Evolutionary conservation across 164 flowering plant species (phyloP).

Genomic region (Nymphaea thermarum): DNA sequence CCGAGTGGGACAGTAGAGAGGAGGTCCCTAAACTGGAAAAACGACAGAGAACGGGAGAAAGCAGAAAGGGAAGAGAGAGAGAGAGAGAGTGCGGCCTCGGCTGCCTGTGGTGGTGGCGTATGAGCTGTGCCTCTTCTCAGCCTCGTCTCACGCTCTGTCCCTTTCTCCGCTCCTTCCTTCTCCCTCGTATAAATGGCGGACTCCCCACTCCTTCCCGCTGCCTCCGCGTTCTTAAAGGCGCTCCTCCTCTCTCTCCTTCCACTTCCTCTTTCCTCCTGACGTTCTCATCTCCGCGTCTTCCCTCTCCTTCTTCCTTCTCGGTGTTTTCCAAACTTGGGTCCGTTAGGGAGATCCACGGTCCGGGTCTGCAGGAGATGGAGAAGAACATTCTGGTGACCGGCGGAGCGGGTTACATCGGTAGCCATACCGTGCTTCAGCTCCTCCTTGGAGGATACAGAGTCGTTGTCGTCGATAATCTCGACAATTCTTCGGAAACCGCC

Average conservation of each 20-base stretch:
- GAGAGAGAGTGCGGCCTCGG: background rate
- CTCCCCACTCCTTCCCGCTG: background rate
- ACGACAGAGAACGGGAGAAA: too few species aligned
- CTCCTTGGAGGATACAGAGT: constrained; percentile 52
- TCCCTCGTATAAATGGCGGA: background rate
- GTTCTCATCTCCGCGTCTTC: background rate
- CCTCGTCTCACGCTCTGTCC: too few species aligned
- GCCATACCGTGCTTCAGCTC: constrained; percentile 87
- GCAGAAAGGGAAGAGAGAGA: too few species aligned
- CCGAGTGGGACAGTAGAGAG: too few species aligned
- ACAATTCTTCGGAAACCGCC: constrained; percentile 66
- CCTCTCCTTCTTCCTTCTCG: background rate
- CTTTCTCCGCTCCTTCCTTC: background rate
- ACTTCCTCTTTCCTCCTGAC: background rate
- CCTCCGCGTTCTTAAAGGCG: background rate
- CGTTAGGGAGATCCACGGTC: too few species aligned
- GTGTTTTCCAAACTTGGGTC: too few species aligned
- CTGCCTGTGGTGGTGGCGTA: background rate
- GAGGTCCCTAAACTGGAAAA: too few species aligned
- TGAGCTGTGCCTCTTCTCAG: background rate
- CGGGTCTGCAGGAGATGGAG: constrained; percentile 4
- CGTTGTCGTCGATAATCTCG: constrained; percentile 73
- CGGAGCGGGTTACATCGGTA: constrained; percentile 95
- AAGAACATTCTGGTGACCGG: constrained; percentile 80
- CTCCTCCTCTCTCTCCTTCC: background rate